Evolutionary conservation across 2,329 filamentous ascomycete genomes (phyloP).

Genomic region (Xylaria sp.): DNA sequence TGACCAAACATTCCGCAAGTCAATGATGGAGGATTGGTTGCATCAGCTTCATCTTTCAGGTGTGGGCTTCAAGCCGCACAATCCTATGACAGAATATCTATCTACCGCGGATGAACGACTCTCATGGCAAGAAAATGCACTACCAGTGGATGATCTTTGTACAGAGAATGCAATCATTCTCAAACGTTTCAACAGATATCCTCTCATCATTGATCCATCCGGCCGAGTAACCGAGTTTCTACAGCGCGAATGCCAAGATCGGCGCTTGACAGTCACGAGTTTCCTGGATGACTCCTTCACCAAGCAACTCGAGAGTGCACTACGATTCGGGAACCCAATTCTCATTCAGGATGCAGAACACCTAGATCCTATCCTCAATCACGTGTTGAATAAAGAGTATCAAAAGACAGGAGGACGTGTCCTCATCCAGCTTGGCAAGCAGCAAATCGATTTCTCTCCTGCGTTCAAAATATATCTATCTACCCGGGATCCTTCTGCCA

Average conservation of each 20-base stretch:
- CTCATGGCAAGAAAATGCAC: conserved; percentile 89
- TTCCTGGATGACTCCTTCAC: conserved; percentile 98
- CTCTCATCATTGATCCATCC: conserved; percentile 96
- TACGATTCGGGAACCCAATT: conserved; percentile 97
- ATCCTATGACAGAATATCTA: conserved; percentile 93
- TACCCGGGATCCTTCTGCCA: conserved; percentile 93
- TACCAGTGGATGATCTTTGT: conserved; percentile 96
- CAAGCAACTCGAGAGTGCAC: conserved; percentile 94
- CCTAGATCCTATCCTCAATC: conserved; percentile 94
- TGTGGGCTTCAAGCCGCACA: conserved; percentile 89
- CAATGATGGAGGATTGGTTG: conserved; percentile 97
- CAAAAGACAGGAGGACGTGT: conserved; percentile 98
- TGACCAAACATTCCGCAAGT: conserved; percentile 96
- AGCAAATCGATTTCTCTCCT: conserved; percentile 98
- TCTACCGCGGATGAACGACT: conserved; percentile 95
- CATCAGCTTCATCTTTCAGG: conserved; percentile 93
- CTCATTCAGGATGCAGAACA: conserved; percentile 98
- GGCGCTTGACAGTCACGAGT: conserved; percentile 93
- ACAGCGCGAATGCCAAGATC: conserved; percentile 91
- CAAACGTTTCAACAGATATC: conserved; percentile 97
- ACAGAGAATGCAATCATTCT: conserved; percentile 98
- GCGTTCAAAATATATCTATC: conserved; percentile 95
- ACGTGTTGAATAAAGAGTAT: conserved; percentile 99
- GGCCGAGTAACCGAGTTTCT: conserved; percentile 94
- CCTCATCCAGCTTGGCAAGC: conserved; percentile 95